Evolutionary conservation across 331 rosid genomes (phyloP).

Genomic region (Malus hybrid): DNA sequence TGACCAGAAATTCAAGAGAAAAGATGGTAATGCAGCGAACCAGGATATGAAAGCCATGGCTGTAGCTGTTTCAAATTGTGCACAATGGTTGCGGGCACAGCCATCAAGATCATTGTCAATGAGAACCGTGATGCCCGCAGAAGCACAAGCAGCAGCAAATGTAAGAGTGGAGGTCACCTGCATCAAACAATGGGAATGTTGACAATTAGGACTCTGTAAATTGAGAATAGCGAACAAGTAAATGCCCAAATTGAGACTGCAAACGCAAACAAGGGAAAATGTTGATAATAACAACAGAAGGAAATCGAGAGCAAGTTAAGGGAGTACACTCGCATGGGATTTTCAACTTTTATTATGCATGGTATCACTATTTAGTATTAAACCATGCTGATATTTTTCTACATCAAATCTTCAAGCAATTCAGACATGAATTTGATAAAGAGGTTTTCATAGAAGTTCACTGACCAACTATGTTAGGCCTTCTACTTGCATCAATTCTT

Average conservation of each 20-base stretch:
- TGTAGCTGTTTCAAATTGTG: conserved; percentile 73
- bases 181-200: conserved; percentile 8
- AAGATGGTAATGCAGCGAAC: conserved; percentile 74
- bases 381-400: neutral
- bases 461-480: neutral
- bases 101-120: conserved; percentile 70
- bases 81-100: conserved; percentile 60
- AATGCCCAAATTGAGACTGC: neutral
- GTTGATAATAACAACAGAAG: neutral
- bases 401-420: neutral
- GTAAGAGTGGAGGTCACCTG: conserved; percentile 79
- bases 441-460: neutral
- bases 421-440: neutral
- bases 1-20: conserved; percentile 80
- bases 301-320: neutral
- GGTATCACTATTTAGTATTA: neutral
- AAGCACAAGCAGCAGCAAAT: conserved; percentile 94
- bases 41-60: conserved; percentile 87
- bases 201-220: too few relatives aligned
- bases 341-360: neutral
- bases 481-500: neutral
- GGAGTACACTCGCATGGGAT: neutral
- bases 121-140: conserved; percentile 88
- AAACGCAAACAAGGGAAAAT: neutral
- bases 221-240: neutral